phyloP scores from a whole-genome alignment of 345 rosid genomes.

The Mercurialis annua region DNA sequence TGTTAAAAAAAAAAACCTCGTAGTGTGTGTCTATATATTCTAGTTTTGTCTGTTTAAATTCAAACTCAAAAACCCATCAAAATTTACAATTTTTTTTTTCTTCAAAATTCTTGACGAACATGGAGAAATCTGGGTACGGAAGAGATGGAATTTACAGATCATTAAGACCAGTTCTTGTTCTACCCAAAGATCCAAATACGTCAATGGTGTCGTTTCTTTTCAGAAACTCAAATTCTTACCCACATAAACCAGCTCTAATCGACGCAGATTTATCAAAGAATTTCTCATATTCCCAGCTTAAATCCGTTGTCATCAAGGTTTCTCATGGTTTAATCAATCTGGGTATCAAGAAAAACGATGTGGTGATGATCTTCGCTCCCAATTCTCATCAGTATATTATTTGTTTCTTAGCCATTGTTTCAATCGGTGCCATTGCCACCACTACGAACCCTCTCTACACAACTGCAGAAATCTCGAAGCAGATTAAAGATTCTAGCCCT shows the following conservation, averaged over 20 bases:
- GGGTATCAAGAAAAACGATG: conserved; percentile 65
- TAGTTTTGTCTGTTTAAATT: too few relatives aligned
- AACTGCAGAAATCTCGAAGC: conserved; percentile 55
- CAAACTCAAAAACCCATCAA: too few relatives aligned
- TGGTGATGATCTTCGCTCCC: conserved; percentile 67
- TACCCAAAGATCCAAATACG: conserved; percentile 62
- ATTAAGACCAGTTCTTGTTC: conserved; percentile 47
- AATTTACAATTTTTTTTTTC: background rate
- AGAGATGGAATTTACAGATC: conserved; percentile 81
- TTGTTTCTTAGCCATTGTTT: conserved; percentile 63
- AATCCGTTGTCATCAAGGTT: conserved; percentile 53
- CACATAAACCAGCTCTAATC: conserved; percentile 57
- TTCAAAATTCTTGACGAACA: conserved; percentile 15
- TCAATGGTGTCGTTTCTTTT: conserved; percentile 62
- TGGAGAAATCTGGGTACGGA: conserved; percentile 90
- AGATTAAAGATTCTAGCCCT: conserved; percentile 62
- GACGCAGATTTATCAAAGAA: conserved; percentile 58
- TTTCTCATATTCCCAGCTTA: conserved; percentile 56
- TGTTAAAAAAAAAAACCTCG: too few relatives aligned
- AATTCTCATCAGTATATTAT: conserved; percentile 71
- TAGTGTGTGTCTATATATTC: too few relatives aligned
- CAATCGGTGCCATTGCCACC: conserved; percentile 70
- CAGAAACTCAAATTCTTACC: conserved; percentile 50
- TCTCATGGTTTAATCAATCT: conserved; percentile 60
- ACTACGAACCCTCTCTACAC: conserved; percentile 82